These are phyloP conservation scores for Lentinula edodes DNA, from an alignment of 768 basidiomycete genomes.

Conservation along the genomic window DNA sequence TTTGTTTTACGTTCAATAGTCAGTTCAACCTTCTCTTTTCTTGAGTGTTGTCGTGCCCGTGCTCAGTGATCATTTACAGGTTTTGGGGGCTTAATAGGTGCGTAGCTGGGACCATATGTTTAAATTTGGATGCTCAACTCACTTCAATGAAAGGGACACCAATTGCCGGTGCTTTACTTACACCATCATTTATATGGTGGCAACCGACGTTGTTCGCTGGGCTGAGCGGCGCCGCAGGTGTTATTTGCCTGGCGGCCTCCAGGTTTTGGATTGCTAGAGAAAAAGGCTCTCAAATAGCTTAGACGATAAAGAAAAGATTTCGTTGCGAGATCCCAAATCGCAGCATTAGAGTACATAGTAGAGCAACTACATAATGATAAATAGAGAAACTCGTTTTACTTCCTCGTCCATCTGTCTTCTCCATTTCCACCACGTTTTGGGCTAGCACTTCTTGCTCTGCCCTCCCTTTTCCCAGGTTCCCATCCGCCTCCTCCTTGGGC, in stretches of 20 bases:
- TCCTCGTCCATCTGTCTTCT: conserved; percentile 76
- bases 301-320: not conserved
- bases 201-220: conserved; percentile 3
- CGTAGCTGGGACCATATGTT: not conserved
- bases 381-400: conserved; percentile 21
- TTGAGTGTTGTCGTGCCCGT: not conserved
- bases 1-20: conserved; percentile 1
- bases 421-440: conserved; percentile 62
- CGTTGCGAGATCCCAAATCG: no score
- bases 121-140: not conserved
- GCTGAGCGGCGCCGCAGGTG: not conserved
- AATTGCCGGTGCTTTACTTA: conserved; percentile 7
- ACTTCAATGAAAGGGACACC: not conserved
- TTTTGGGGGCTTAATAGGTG: conserved; percentile 5
- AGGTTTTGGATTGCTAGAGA: conserved; percentile 5
- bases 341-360: not conserved
- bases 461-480: conserved; percentile 67
- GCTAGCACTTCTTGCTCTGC: conserved; percentile 55
- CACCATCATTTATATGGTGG: not conserved
- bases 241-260: not conserved
- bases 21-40: not conserved
- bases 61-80: not conserved
- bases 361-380: not conserved
- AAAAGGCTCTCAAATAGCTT: not conserved
- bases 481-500: conserved; percentile 73